Conservation (phyloP, 1,284 basidiomycete genomes). For the Ustilago sp. region DNA sequence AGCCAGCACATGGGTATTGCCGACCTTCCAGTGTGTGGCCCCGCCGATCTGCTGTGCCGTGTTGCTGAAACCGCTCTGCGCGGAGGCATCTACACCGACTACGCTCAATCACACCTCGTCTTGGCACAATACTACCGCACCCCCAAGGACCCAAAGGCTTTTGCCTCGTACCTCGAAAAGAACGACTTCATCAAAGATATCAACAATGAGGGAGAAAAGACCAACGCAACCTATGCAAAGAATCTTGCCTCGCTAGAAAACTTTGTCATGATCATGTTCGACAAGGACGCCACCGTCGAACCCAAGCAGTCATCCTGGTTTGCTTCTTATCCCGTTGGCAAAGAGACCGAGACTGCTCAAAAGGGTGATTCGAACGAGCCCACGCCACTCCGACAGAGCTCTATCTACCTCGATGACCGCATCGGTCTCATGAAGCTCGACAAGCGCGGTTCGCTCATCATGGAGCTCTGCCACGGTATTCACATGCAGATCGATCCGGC, state of each 20-base stretch:
- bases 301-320: constrained; percentile 67
- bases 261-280: constrained; percentile 69
- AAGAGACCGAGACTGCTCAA: constrained; percentile 26
- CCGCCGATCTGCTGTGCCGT: constrained; percentile 73
- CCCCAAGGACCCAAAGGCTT: constrained; percentile 73
- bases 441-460: constrained; percentile 73
- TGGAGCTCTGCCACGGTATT: constrained; percentile 60
- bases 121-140: constrained; percentile 95
- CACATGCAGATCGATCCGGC: constrained; percentile 67
- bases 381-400: constrained; percentile 80
- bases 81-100: constrained; percentile 79
- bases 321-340: constrained; percentile 56
- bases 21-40: constrained; percentile 80
- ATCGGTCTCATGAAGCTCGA: constrained; percentile 85
- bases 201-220: constrained; percentile 65
- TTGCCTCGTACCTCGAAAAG: constrained; percentile 77
- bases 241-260: constrained; percentile 62
- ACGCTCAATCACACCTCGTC: constrained; percentile 63
- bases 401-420: constrained; percentile 86
- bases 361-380: constrained; percentile 38
- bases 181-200: constrained; percentile 74
- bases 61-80: constrained; percentile 79
- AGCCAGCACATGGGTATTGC: constrained; percentile 75
- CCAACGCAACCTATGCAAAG: constrained; percentile 61
- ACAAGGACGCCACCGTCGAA: constrained; percentile 63